These are phyloP conservation scores for Priceomyces fermenticarens DNA, from an alignment of 805 yeast genomes.

Conservation along the genomic window DNA sequence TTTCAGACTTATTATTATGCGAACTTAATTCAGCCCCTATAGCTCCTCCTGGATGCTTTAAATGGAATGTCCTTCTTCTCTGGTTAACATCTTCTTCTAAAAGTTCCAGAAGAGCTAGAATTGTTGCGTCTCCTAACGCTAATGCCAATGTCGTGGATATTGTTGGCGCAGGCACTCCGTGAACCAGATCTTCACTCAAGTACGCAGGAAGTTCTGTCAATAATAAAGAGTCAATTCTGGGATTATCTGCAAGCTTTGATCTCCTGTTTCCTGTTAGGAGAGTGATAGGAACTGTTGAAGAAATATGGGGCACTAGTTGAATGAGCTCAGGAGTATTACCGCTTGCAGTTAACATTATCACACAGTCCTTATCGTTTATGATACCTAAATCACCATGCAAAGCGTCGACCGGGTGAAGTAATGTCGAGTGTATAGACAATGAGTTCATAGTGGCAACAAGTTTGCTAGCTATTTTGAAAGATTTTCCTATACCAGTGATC, in stretches of 20 bases:
- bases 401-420: constrained; percentile 83
- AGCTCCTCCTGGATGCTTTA: constrained; percentile 89
- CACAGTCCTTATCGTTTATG: constrained; percentile 50
- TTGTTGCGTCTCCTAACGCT: constrained; percentile 74
- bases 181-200: constrained; percentile 58
- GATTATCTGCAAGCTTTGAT: constrained; percentile 52
- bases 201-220: constrained; percentile 60
- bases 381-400: constrained; percentile 87
- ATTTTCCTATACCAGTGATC: constrained; percentile 81
- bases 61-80: constrained; percentile 58
- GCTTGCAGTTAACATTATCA: constrained; percentile 71
- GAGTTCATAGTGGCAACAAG: constrained; percentile 82
- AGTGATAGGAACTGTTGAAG: constrained; percentile 50
- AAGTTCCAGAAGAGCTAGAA: constrained; percentile 69
- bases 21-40: constrained; percentile 57
- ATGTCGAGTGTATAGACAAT: constrained; percentile 62
- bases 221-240: constrained; percentile 50
- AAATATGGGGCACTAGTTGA: constrained; percentile 55
- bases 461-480: constrained; percentile 74
- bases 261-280: constrained; percentile 60
- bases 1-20: constrained; percentile 14
- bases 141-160: constrained; percentile 76
- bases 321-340: constrained; percentile 81
- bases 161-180: constrained; percentile 87
- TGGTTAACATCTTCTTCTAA: constrained; percentile 53